Evolutionary conservation across 2,329 filamentous ascomycete genomes (phyloP).

Genomic region (Colletotrichum liaoningense): DNA sequence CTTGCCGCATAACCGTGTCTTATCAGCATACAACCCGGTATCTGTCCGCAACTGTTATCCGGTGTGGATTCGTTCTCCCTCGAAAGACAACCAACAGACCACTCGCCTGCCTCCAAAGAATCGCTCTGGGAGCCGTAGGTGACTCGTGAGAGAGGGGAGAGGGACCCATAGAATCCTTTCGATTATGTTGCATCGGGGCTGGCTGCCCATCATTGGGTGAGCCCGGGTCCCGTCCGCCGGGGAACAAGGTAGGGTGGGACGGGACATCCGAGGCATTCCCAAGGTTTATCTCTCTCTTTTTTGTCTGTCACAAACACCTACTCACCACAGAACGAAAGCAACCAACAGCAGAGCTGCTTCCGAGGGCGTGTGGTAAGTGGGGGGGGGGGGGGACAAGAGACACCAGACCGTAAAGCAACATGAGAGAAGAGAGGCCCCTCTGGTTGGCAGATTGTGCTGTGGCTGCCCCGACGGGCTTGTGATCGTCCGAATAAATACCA

Average conservation of each 20-base stretch:
- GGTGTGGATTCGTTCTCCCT: background rate
- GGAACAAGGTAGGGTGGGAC: background rate
- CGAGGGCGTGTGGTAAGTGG: background rate
- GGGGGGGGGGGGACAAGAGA: background rate
- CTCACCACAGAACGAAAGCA: background rate
- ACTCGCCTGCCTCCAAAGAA: background rate
- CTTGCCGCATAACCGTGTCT: conserved; percentile 8
- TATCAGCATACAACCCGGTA: background rate
- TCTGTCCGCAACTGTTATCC: background rate
- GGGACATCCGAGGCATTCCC: background rate
- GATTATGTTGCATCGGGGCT: background rate
- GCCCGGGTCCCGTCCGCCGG: background rate
- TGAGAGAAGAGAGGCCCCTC: background rate
- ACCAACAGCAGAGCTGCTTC: background rate
- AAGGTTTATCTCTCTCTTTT: background rate
- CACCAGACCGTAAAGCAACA: background rate
- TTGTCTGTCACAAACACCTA: background rate
- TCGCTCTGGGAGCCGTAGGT: background rate
- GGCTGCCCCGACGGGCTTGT: conserved; percentile 5
- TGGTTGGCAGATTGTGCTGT: background rate
- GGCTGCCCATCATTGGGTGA: background rate
- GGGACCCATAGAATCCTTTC: background rate
- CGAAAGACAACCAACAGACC: background rate
- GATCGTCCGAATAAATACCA: conserved; percentile 29
- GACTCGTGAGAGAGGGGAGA: background rate